Evolutionary conservation across 140 eudicot genomes (phyloP).

Genomic region (Stevia rebaudiana): DNA sequence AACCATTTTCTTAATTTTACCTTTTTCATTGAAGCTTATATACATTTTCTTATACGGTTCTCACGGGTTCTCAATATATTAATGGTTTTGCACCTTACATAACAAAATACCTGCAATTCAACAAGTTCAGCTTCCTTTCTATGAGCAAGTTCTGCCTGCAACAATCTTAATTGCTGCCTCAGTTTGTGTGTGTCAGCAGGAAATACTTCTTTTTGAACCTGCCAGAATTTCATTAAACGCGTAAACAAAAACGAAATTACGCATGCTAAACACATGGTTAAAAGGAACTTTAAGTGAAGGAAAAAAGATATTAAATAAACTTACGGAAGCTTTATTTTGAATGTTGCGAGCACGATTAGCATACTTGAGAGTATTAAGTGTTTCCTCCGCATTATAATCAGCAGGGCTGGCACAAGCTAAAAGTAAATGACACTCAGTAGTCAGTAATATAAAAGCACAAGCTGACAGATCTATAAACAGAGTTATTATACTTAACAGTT

Average conservation of each 20-base stretch:
- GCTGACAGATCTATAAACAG: slow-evolving; percentile 1
- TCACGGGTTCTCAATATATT: too few relatives aligned
- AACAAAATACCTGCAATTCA: slow-evolving; percentile 72
- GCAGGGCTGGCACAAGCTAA: slow-evolving; percentile 99
- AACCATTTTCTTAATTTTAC: too few relatives aligned
- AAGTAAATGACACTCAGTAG: slow-evolving; percentile 18
- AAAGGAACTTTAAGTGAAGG: neutral
- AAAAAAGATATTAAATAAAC: slow-evolving; percentile 17
- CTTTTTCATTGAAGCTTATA: too few relatives aligned
- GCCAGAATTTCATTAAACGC: slow-evolving; percentile 13
- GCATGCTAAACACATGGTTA: neutral
- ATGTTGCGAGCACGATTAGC: slow-evolving; percentile 98
- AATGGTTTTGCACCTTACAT: too few relatives aligned
- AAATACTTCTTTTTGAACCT: slow-evolving; percentile 82
- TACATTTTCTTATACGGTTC: too few relatives aligned
- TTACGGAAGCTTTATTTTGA: slow-evolving; percentile 87
- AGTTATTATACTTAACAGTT: slow-evolving; percentile 1
- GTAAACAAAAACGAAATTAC: neutral
- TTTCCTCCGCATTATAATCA: slow-evolving; percentile 94
- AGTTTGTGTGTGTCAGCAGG: slow-evolving; percentile 72
- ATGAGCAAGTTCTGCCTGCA: slow-evolving; percentile 87
- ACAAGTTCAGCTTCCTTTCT: slow-evolving; percentile 59
- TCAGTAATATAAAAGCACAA: slow-evolving; percentile 19
- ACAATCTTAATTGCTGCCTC: slow-evolving; percentile 74
- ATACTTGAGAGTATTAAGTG: slow-evolving; percentile 90